phyloP scores from a whole-genome alignment of 495 filamentous ascomycete genomes.

The Cryomyces antarcticus region DNA sequence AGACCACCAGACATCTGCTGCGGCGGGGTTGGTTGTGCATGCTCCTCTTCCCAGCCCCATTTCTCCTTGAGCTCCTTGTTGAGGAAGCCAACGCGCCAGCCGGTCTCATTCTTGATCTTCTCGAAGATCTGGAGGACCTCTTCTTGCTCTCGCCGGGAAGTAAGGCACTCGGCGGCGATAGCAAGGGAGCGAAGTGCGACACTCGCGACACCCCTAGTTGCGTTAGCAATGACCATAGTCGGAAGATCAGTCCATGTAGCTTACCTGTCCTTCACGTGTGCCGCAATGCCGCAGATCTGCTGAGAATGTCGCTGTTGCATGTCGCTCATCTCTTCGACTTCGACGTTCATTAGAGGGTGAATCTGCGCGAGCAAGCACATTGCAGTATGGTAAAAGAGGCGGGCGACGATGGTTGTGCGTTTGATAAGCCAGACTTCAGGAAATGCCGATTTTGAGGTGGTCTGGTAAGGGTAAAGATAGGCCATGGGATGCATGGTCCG shows the following conservation, averaged over 20 bases:
- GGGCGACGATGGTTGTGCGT: slow-evolving; percentile 55
- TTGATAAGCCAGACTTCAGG: slow-evolving; percentile 83
- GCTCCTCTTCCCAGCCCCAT: slow-evolving; percentile 55
- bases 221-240: slow-evolving; percentile 3
- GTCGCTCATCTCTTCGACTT: slow-evolving; percentile 45
- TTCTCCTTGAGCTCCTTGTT: slow-evolving; percentile 45
- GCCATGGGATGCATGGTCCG: slow-evolving; percentile 75
- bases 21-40: slow-evolving; percentile 10
- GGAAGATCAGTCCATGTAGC: slow-evolving; percentile 2
- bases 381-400: slow-evolving; percentile 80
- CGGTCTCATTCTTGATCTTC: slow-evolving; percentile 52
- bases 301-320: slow-evolving; percentile 52
- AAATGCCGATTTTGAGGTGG: slow-evolving; percentile 50
- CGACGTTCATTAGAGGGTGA: slow-evolving; percentile 38
- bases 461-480: slow-evolving; percentile 48
- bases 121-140: slow-evolving; percentile 65
- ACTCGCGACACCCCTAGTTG: slow-evolving; percentile 43
- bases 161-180: slow-evolving; percentile 58
- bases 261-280: slow-evolving; percentile 58
- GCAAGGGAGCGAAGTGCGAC: slow-evolving; percentile 61
- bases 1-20: slow-evolving; percentile 5
- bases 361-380: slow-evolving; percentile 63
- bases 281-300: slow-evolving; percentile 71
- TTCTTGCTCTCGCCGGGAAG: slow-evolving; percentile 49
- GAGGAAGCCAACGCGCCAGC: slow-evolving; percentile 53